Evolutionary conservation across 352 stramenopile species (phyloP).

Genomic region (Globisporangium spinosum): DNA sequence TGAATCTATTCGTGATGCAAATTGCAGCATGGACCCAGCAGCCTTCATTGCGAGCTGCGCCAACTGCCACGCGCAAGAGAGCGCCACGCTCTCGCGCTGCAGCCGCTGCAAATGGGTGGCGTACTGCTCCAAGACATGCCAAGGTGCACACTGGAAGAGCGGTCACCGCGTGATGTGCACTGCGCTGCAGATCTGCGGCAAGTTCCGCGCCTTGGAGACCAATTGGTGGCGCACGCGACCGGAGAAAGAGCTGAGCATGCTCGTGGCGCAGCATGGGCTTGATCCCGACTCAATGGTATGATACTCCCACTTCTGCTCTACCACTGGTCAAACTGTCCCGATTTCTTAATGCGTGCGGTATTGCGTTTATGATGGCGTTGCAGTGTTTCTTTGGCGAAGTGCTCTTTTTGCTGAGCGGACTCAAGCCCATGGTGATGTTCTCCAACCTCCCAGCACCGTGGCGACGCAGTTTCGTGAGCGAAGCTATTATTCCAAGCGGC

Average conservation of each 20-base stretch:
- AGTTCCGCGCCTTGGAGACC: constrained; percentile 30
- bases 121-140: constrained; percentile 65
- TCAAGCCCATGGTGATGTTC: constrained; percentile 65
- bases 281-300: constrained; percentile 45
- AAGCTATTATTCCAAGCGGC: constrained; percentile 39
- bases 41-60: constrained; percentile 5
- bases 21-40: background rate
- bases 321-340: too few relatives aligned
- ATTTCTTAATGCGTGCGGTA: background rate
- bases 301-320: too few relatives aligned
- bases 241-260: constrained; percentile 22
- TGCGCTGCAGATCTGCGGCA: constrained; percentile 20
- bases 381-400: constrained; percentile 72
- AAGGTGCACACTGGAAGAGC: constrained; percentile 43
- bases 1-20: background rate
- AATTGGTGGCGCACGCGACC: constrained; percentile 31
- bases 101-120: constrained; percentile 45
- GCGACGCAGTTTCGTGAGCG: constrained; percentile 34
- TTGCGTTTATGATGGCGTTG: constrained; percentile 1
- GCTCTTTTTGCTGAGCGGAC: constrained; percentile 51
- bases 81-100: constrained; percentile 33
- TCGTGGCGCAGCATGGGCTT: constrained; percentile 28
- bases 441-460: constrained; percentile 56
- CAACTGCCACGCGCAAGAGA: constrained; percentile 17
- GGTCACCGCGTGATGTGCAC: constrained; percentile 36